phyloP scores from a whole-genome alignment of 2,329 filamentous ascomycete genomes.

The Zymoseptoria ardabiliae region DNA sequence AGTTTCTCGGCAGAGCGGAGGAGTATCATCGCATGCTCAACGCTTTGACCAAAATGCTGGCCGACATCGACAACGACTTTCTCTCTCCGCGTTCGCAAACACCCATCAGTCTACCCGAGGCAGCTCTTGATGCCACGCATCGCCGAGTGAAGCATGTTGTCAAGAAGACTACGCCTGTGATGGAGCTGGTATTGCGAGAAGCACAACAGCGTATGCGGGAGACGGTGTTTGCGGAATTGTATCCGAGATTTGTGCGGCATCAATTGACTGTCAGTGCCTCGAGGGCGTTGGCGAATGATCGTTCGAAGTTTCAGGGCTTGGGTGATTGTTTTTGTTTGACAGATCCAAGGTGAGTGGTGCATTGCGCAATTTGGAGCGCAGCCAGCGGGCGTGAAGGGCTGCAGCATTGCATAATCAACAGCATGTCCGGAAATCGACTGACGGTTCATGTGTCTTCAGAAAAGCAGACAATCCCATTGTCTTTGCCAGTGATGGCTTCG shows the following conservation, averaged over 20 bases:
- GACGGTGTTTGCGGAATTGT: conserved; percentile 34
- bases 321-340: conserved; percentile 54
- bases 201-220: background rate
- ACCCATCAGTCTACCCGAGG: background rate
- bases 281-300: conserved; percentile 38
- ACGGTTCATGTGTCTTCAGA: background rate
- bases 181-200: background rate
- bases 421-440: background rate
- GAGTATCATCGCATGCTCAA: background rate
- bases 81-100: background rate
- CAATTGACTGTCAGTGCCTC: conserved; percentile 44
- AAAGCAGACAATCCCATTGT: conserved; percentile 46
- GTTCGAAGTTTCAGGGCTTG: conserved; percentile 45
- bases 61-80: background rate
- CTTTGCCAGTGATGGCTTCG: conserved; percentile 46
- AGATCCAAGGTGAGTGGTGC: conserved; percentile 35
- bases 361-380: background rate
- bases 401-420: background rate
- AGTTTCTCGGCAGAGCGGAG: background rate
- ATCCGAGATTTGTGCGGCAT: conserved; percentile 47
- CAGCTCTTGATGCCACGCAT: background rate
- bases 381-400: background rate
- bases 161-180: background rate
- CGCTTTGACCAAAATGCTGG: background rate
- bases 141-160: background rate